Evolutionary conservation across 2,329 filamentous ascomycete species (phyloP).

Genomic region (Fusarium longipes): DNA sequence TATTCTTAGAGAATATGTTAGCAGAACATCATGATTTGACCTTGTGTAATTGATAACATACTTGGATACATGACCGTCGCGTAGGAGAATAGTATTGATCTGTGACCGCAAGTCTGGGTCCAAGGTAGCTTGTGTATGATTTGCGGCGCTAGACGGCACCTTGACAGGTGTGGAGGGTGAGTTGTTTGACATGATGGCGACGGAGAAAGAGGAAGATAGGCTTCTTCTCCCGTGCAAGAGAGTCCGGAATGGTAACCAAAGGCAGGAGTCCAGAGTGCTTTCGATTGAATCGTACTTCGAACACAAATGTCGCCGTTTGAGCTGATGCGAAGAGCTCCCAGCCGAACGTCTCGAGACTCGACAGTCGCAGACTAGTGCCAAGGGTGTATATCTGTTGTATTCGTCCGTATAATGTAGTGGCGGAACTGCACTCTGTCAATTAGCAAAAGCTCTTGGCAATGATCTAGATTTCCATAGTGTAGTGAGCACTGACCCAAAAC

Average conservation of each 20-base stretch:
- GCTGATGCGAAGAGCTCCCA: conserved; percentile 1
- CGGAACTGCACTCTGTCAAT: neutral
- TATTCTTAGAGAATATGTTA: conserved; percentile 56
- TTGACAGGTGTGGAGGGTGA: conserved; percentile 67
- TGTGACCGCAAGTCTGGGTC: conserved; percentile 72
- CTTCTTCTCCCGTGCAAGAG: neutral
- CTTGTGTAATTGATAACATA: conserved; percentile 49
- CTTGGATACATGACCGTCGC: conserved; percentile 70
- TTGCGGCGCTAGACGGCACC: conserved; percentile 68
- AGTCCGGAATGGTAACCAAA: neutral
- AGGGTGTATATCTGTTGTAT: neutral
- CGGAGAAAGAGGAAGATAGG: neutral
- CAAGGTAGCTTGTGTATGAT: conserved; percentile 69
- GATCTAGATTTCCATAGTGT: neutral
- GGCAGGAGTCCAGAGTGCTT: neutral
- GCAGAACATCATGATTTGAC: neutral
- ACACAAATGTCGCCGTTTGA: neutral
- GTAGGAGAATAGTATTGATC: conserved; percentile 68
- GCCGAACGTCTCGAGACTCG: conserved; percentile 9
- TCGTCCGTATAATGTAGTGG: neutral
- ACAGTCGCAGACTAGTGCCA: neutral
- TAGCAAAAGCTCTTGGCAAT: neutral
- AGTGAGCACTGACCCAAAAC: neutral
- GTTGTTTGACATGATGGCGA: conserved; percentile 57
- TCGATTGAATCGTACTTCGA: neutral